Conservation (phyloP, 164 flowering plant species). For the Piper betle region DNA sequence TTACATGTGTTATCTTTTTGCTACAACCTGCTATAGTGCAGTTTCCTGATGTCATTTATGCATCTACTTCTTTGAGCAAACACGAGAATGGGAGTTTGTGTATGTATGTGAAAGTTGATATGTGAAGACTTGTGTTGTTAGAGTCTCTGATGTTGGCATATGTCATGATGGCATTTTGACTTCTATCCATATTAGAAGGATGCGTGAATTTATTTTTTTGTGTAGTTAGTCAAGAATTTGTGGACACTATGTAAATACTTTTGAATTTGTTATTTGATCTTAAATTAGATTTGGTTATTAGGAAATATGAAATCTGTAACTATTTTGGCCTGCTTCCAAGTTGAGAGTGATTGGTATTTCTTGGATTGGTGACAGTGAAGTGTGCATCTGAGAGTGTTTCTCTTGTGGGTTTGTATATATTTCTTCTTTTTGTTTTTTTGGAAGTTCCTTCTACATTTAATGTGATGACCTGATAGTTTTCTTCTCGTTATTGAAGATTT, state of each 20-base stretch:
- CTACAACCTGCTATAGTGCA: neutral
- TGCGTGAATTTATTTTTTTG: no score
- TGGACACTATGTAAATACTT: no score
- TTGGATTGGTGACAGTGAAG: neutral
- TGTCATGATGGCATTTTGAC: neutral
- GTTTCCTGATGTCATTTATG: neutral
- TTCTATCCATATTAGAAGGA: neutral
- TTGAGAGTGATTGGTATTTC: no score
- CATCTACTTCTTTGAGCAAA: neutral
- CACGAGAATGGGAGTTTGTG: neutral
- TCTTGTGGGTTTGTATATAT: neutral
- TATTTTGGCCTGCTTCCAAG: no score
- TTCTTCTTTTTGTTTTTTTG: neutral
- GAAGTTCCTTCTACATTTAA: constrained; percentile 1
- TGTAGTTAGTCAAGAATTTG: no score
- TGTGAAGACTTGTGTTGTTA: neutral
- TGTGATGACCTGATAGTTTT: constrained; percentile 14
- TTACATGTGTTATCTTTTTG: neutral
- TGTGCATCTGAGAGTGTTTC: neutral
- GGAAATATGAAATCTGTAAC: no score
- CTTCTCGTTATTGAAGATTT: constrained; percentile 27
- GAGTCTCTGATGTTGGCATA: neutral
- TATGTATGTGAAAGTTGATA: no score
- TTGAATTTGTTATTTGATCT: no score
- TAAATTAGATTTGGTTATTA: no score